Base-by-base conservation (phyloP, 371 early-diverging fungal species). In the Basidiobolus heterosporus region DNA sequence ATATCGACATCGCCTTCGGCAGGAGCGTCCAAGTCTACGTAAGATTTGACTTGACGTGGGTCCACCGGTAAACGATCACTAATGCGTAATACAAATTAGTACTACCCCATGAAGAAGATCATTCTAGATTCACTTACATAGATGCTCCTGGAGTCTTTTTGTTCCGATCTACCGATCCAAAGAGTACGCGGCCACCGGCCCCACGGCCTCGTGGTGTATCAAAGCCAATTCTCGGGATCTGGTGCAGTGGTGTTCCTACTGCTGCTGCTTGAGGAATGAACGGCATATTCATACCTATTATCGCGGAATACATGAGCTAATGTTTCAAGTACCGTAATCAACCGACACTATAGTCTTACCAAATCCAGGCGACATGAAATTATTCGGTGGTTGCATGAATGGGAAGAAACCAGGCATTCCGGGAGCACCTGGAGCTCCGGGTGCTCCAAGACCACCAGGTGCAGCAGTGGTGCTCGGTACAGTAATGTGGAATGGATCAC, bases 11-110 rank as follows among this genome's bases (percentile, higher is more conserved):
- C 86, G 24, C 85, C 87, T 57, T 82, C 85, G 14, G 80, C 84
- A 5, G 89, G 89, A 23, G 85, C 87, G 64, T 89, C 89, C 49
- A 88, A 57, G 50, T 89, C 89, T 38, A 88, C 82, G 49, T 89
- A 89, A 4, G 84, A 85, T 55, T 81, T 83, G 46, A 86, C 78
- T 62, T 80, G 77, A 41, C 82, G 72, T 16, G 80, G 79, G 54
- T 82, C 80, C 15, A 54, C 36, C n/a, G 41, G 21, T 15, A 41
- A 40, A 13, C 42, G 17, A 20, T 17, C 22, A 18, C 13, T 42
- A n/a, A n/a, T n/a, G n/a, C n/a, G 20, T 40, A 40, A 40, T 17
- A 14, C 19, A 40, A 13, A 40, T 40, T 20, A 42, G 30, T 30
- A 9, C 9, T 30, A 9, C 3, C n/a, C 5, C 44, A 16, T 44